Evolutionary conservation across 257 asterid species (phyloP).

Genomic region (Parsonsia alboflavescens): DNA sequence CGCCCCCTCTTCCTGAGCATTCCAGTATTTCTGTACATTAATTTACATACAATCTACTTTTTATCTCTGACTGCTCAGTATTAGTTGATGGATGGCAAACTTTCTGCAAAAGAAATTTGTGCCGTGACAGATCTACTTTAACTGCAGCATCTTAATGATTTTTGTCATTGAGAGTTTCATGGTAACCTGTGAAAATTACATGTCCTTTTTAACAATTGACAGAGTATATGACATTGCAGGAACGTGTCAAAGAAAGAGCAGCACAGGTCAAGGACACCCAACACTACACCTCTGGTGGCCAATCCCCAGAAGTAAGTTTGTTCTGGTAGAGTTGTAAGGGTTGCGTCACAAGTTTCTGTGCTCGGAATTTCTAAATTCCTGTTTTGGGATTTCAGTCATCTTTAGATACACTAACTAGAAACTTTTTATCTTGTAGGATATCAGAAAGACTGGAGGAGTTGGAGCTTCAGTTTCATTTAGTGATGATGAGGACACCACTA

Average conservation of each 20-base stretch:
- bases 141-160: no score
- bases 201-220: conserved; percentile 5
- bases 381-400: conserved; percentile 1
- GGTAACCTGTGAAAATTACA: background rate
- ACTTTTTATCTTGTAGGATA: conserved; percentile 33
- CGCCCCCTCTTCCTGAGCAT: no score
- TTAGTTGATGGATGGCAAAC: no score
- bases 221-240: conserved; percentile 42
- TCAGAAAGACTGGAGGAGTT: conserved; percentile 38
- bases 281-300: conserved; percentile 52
- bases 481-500: conserved; percentile 74
- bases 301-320: conserved; percentile 50
- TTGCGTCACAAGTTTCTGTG: conserved; percentile 16
- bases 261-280: conserved; percentile 46
- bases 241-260: conserved; percentile 76
- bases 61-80: no score
- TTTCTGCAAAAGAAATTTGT: no score
- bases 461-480: conserved; percentile 65
- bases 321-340: conserved; percentile 13
- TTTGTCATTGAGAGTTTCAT: no score
- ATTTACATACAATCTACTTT: no score
- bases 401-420: background rate
- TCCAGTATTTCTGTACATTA: no score
- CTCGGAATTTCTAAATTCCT: conserved; percentile 7
- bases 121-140: no score